phyloP scores from a whole-genome alignment of 129 eudicot genomes.

The Pulicaria dysenterica region DNA sequence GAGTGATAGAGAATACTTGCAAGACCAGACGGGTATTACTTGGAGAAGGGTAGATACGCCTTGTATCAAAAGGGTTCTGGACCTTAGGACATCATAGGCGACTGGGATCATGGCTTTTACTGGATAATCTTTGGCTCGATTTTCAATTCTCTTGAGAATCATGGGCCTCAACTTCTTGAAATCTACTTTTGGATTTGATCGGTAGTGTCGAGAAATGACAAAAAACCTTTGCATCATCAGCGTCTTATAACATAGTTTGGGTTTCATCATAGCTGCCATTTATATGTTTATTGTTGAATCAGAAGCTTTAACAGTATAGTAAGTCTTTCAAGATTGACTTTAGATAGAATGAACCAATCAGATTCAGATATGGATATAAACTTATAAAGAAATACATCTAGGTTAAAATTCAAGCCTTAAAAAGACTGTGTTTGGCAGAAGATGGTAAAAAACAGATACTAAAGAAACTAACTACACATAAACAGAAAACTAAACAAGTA shows the following conservation, averaged over 20 bases:
- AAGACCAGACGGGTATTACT: conserved; percentile 63
- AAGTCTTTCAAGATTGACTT: too few relatives aligned
- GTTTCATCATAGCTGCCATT: conserved; percentile 29
- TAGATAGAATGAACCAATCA: too few relatives aligned
- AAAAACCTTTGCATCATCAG: conserved; percentile 26
- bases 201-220: conserved; percentile 34
- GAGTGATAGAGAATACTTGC: conserved; percentile 68
- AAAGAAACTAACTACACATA: too few relatives aligned
- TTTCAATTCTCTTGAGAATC: conserved; percentile 68
- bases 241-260: conserved; percentile 11
- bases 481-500: too few relatives aligned
- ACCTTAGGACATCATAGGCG: conserved; percentile 64
- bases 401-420: too few relatives aligned
- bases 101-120: conserved; percentile 71
- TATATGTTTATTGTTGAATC: not conserved
- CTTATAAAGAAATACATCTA: too few relatives aligned
- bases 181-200: conserved; percentile 48
- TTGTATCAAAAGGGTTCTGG: conserved; percentile 55
- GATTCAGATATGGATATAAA: too few relatives aligned
- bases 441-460: too few relatives aligned
- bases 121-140: conserved; percentile 71
- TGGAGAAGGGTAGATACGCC: conserved; percentile 80
- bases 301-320: not conserved
- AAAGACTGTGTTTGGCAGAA: too few relatives aligned
- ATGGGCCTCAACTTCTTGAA: conserved; percentile 74